Conservation (phyloP, 2,329 filamentous ascomycete species). For the Paraphoma chrysanthemicola region DNA sequence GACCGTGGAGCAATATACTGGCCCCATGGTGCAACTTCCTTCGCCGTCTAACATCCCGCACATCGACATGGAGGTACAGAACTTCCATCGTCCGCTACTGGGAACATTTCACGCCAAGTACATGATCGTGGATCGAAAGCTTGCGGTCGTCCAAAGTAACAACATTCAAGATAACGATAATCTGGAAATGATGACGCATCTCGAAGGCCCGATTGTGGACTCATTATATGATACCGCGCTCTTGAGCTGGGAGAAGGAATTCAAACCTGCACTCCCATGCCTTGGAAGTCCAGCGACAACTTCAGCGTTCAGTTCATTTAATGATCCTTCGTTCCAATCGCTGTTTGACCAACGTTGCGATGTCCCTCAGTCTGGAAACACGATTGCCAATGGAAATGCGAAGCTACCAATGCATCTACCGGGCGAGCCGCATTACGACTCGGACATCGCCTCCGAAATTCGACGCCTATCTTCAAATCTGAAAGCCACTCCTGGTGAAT, state of each 20-base stretch:
- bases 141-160: conserved; percentile 77
- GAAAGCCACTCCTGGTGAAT: conserved; percentile 59
- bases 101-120: conserved; percentile 82
- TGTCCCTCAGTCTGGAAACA: neutral
- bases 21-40: conserved; percentile 64
- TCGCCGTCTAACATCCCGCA: conserved; percentile 70
- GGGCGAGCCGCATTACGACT: conserved; percentile 49
- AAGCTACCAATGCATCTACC: conserved; percentile 37
- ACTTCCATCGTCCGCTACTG: conserved; percentile 72
- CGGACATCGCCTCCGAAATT: conserved; percentile 66
- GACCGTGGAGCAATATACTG: conserved; percentile 63
- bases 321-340: conserved; percentile 33
- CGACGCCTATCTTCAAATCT: conserved; percentile 66
- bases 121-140: conserved; percentile 75
- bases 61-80: conserved; percentile 75
- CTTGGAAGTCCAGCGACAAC: conserved; percentile 58
- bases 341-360: conserved; percentile 34
- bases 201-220: conserved; percentile 80
- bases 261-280: conserved; percentile 67
- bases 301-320: conserved; percentile 38
- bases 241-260: conserved; percentile 71
- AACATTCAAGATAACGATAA: conserved; percentile 83
- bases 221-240: conserved; percentile 76
- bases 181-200: conserved; percentile 78
- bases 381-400: conserved; percentile 13